Evolutionary conservation across 768 basidiomycete genomes (phyloP), one percentile per base, ranked within the genome.

Genomic region (Rhodotorula babjevae): DNA sequence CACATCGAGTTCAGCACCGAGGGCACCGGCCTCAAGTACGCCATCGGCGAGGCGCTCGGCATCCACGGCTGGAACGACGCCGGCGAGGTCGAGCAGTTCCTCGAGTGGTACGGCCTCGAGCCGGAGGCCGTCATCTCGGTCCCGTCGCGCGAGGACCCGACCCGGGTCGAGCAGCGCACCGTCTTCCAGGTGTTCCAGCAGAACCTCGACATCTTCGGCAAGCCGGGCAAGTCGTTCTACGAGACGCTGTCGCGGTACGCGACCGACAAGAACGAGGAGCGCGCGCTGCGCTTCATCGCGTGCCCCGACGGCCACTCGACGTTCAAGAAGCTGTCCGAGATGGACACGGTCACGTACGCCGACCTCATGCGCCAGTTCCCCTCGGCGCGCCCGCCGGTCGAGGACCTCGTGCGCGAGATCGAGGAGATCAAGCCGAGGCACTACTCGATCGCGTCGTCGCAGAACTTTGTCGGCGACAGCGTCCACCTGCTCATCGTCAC

Each of bases 51-150:
- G 82, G 96, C 96, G 21, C 87, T 99, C 53, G 96, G 94, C 57
- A 85, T 98, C 56, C 93, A 99, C 80, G 96, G 96, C 14, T 97
- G 94, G 93, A 98, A 99, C 81, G 93, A 98, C 79, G 86, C 86
- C 55, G 82, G 85, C 64, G 95, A 99, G 73, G 92, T 96, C 6
- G 81, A 86, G 29, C 88, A 92, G 67, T 98, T 99, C 82, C 93
- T 93, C 80, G 75, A 81, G 23, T 95, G 92, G 92, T 98, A 95
- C 81, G 92, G 91, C 58, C 87, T 92, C 58, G 87, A 93, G 77
- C 89, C 90, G 0, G 82, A 87, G 69, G 86, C 86, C 42, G 84
- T 98, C 67, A 84, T 98, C 78, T 91, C 89, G 40, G 88, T 97
- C 72, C 90, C 93, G 31, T 84, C 90, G 36, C 84, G 87, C 25